phyloP scores from a whole-genome alignment of 371 early-diverging fungal genomes.

The Apophysomyces trapeziformis region DNA sequence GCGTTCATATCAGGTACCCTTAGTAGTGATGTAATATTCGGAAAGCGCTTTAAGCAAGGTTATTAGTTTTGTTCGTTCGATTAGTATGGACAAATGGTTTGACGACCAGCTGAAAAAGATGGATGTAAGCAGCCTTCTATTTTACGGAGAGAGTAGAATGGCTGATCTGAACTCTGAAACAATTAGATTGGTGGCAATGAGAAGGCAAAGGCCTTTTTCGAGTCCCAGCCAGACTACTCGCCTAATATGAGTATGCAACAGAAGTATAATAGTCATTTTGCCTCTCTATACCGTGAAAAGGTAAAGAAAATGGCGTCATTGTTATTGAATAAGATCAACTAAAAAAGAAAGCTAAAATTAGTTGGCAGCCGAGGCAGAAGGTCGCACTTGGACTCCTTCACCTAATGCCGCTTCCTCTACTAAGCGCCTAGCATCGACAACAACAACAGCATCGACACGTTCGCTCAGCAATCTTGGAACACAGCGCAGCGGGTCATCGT shows the following conservation, averaged over 20 bases:
- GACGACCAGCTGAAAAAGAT: conserved; percentile 94
- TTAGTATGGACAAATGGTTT: conserved; percentile 98
- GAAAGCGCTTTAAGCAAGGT: neutral
- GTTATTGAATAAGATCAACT: neutral
- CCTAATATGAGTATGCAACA: conserved; percentile 80
- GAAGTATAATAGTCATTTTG: conserved; percentile 88
- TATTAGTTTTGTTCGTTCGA: conserved; percentile 93
- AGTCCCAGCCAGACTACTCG: conserved; percentile 81
- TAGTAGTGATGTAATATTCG: neutral
- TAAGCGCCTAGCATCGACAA: conserved; percentile 19
- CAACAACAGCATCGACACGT: conserved; percentile 31
- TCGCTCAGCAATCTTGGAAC: conserved; percentile 29
- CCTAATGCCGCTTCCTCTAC: conserved; percentile 26
- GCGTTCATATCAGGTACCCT: conserved; percentile 86
- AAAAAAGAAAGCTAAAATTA: conserved; percentile 9
- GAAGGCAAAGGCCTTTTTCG: conserved; percentile 87
- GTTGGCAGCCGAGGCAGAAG: conserved; percentile 79
- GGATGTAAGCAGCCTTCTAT: conserved; percentile 57
- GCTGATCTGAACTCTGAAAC: neutral
- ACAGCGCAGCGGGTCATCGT: conserved; percentile 28
- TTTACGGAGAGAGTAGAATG: neutral
- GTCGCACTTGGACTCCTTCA: conserved; percentile 69
- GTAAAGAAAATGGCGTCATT: conserved; percentile 34
- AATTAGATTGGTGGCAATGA: conserved; percentile 91
- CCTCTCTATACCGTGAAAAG: conserved; percentile 89